Base-by-base conservation (phyloP, 176 grass and related monocot genomes). In the Aegilops speltoides region DNA sequence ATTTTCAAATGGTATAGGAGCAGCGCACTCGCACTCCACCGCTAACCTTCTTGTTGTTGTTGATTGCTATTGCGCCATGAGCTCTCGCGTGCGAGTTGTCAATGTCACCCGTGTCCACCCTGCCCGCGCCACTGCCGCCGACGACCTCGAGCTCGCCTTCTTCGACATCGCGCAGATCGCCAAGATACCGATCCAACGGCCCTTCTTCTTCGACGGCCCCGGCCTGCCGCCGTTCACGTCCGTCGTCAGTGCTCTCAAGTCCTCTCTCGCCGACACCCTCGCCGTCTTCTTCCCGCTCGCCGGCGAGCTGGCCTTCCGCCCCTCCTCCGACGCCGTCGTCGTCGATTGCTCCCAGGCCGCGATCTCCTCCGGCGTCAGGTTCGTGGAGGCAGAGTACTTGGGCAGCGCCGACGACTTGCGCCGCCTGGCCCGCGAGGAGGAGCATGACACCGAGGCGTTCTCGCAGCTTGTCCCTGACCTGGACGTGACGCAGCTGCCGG, bases 361-460 rank as follows among this genome's bases (percentile, higher is more conserved):
- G 17, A 41, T 82, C 25, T 69, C 50, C 33, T 6, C 41, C 0
- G 88, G 88, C 1, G 83, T 92, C 36, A 67, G 26, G 40, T 71
- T 92, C 69, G 72, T 84, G 0, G 91, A 89, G 79, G 91, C 87
- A 25, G 84, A 92, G 67, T 82, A 54, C 56, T 13, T 41, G 32
- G 63, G 74, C 14, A 28, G 68, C n/a, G 82, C 86, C 34, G 78
- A 82, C 71, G 86, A 25, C 61, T 82, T 92, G 45, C 36, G 73
- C 69, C 64, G 64, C 2, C 64, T 86, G 22, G 38, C 48, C 25
- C 65, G 63, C 3, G 78, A 86, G 45, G 69, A 73, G 12, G 84
- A 81, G 72, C 82, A 89, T 6, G 85, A 93, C 81, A 29, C 38
- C 10, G 85, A 74, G 54, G 81, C 82, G 54, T 93, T 90, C 59